These are phyloP conservation scores for Aspergillus quadricinctus DNA, from an alignment of 2,329 filamentous ascomycete genomes.

Conservation along the genomic window DNA sequence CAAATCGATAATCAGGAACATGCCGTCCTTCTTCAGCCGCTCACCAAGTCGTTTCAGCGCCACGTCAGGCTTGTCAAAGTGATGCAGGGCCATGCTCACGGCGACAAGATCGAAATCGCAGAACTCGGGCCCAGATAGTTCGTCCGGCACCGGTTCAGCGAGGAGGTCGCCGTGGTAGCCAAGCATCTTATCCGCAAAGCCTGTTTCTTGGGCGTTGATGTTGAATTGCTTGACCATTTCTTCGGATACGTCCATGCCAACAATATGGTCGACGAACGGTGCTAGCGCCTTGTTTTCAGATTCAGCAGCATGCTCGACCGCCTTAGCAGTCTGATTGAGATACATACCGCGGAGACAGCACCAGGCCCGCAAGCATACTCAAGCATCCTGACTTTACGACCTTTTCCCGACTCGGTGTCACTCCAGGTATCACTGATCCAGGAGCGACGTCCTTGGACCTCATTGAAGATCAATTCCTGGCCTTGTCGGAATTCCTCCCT, in stretches of 20 bases:
- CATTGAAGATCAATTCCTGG: conserved; percentile 50
- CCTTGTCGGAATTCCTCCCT: conserved; percentile 55
- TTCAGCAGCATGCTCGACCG: conserved; percentile 1
- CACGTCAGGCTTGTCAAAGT: conserved; percentile 61
- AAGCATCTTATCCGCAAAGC: conserved; percentile 51
- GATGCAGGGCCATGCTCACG: conserved; percentile 62
- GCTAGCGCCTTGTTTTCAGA: conserved; percentile 45
- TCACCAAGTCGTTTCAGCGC: conserved; percentile 57
- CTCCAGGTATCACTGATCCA: conserved; percentile 61
- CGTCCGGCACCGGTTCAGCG: conserved; percentile 46
- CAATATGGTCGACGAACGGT: conserved; percentile 58
- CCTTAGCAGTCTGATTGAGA: background rate
- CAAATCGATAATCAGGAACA: conserved; percentile 66
- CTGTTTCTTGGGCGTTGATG: conserved; percentile 49
- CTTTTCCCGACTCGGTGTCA: conserved; percentile 26
- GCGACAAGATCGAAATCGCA: conserved; percentile 65
- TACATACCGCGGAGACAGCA: conserved; percentile 57
- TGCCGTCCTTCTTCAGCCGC: conserved; percentile 62
- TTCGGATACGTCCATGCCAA: conserved; percentile 67
- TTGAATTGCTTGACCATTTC: conserved; percentile 70
- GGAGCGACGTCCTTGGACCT: conserved; percentile 50
- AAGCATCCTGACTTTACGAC: conserved; percentile 49
- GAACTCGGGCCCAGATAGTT: conserved; percentile 59
- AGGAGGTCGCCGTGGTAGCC: conserved; percentile 58
- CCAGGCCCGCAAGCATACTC: conserved; percentile 77